Conservation (phyloP, 2,329 filamentous ascomycete species). For the Exophiala calicioides region DNA sequence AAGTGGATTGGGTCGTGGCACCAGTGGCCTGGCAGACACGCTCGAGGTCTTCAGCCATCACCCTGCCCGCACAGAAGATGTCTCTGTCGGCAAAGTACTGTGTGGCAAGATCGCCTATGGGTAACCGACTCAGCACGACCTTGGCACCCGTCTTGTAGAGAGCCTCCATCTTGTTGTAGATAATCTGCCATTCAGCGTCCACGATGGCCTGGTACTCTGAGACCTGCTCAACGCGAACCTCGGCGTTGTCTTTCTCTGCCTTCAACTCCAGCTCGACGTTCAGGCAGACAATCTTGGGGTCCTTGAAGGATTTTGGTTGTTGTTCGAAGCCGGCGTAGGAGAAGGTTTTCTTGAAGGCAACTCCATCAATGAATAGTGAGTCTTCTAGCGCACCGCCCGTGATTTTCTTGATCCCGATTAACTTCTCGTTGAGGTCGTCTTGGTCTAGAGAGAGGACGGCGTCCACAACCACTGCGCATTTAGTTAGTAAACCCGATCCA, state of each 20-base stretch:
- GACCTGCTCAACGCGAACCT: slow-evolving; percentile 96
- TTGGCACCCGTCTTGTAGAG: slow-evolving; percentile 92
- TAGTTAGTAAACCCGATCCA: slow-evolving; percentile 9
- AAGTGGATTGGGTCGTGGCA: slow-evolving; percentile 89
- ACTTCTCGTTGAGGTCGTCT: slow-evolving; percentile 93
- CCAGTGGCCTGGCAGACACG: slow-evolving; percentile 94
- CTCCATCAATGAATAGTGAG: slow-evolving; percentile 94
- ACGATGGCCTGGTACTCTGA: slow-evolving; percentile 99
- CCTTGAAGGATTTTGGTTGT: slow-evolving; percentile 91
- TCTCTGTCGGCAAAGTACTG: slow-evolving; percentile 95
- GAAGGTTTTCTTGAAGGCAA: slow-evolving; percentile 99
- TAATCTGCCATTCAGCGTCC: slow-evolving; percentile 99
- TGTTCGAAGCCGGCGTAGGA: slow-evolving; percentile 99
- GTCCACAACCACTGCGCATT: slow-evolving; percentile 82
- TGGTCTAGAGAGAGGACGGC: slow-evolving; percentile 94
- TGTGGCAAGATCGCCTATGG: slow-evolving; percentile 94
- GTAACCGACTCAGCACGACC: slow-evolving; percentile 94
- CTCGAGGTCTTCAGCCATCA: slow-evolving; percentile 88
- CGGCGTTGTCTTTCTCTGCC: slow-evolving; percentile 98
- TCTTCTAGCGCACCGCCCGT: slow-evolving; percentile 94
- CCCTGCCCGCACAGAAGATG: slow-evolving; percentile 96
- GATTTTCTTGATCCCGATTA: slow-evolving; percentile 98
- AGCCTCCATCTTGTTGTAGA: slow-evolving; percentile 98
- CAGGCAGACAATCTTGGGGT: slow-evolving; percentile 94
- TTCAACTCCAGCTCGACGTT: slow-evolving; percentile 98